These are phyloP conservation scores for Aspergillus neoniger DNA, from an alignment of 2,329 filamentous ascomycete genomes.

Conservation along the genomic window DNA sequence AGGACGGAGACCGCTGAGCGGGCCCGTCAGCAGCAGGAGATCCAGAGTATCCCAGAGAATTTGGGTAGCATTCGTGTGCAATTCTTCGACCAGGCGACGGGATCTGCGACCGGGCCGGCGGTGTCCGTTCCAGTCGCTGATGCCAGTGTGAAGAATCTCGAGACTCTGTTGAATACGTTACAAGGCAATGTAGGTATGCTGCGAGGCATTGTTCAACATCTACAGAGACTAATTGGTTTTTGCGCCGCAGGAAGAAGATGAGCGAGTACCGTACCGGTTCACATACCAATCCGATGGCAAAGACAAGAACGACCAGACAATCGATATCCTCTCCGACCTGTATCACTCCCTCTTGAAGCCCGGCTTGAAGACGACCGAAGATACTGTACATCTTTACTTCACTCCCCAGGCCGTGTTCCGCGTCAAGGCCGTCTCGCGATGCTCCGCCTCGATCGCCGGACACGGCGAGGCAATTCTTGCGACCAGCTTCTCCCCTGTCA, in stretches of 20 bases:
- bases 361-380: slow-evolving; percentile 59
- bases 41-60: slow-evolving; percentile 65
- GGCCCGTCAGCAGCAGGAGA: slow-evolving; percentile 73
- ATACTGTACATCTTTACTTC: slow-evolving; percentile 63
- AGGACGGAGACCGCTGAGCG: slow-evolving; percentile 72
- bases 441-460: slow-evolving; percentile 83
- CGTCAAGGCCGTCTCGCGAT: slow-evolving; percentile 87
- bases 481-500: slow-evolving; percentile 79
- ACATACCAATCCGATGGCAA: slow-evolving; percentile 54
- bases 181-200: slow-evolving; percentile 65
- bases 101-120: slow-evolving; percentile 67
- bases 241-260: slow-evolving; percentile 53
- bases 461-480: slow-evolving; percentile 90
- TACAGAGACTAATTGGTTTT: slow-evolving; percentile 3
- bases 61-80: slow-evolving; percentile 79
- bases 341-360: slow-evolving; percentile 56
- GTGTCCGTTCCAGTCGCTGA: slow-evolving; percentile 79
- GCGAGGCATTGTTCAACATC: slow-evolving; percentile 4
- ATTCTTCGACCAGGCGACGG: slow-evolving; percentile 79
- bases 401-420: slow-evolving; percentile 89
- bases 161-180: slow-evolving; percentile 80
- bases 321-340: slow-evolving; percentile 50
- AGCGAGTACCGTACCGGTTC: slow-evolving; percentile 67
- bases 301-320: slow-evolving; percentile 35
- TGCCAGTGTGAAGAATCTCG: slow-evolving; percentile 85